These are phyloP conservation scores for Coemansia sp. DNA, from an alignment of 192 early-diverging fungal genomes.

Conservation along the genomic window DNA sequence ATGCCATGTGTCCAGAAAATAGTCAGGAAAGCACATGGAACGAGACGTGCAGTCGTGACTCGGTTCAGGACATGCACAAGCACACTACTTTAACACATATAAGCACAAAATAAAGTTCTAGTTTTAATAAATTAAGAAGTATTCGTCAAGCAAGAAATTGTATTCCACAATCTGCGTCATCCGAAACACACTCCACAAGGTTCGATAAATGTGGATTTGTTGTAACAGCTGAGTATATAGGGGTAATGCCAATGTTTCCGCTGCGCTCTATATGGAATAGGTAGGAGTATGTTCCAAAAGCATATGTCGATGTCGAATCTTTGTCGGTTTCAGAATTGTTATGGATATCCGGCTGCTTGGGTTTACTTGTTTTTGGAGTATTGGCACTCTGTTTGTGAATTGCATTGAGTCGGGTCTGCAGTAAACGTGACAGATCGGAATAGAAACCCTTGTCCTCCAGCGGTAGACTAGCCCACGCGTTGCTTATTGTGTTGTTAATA, in stretches of 20 bases:
- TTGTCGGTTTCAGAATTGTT: no score
- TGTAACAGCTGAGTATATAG: no score
- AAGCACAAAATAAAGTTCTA: neutral
- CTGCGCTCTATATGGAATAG: no score
- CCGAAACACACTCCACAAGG: no score
- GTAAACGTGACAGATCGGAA: neutral
- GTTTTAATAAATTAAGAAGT: neutral
- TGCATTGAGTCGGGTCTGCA: constrained; percentile 11
- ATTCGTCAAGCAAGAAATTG: neutral
- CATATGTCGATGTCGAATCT: no score
- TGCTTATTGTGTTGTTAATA: constrained; percentile 13
- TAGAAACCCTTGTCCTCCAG: constrained; percentile 1
- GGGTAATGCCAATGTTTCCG: no score
- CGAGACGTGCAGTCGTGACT: neutral
- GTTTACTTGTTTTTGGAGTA: no score
- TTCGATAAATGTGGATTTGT: no score
- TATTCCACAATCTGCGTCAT: no score
- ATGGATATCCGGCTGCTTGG: no score
- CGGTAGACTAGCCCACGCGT: constrained; percentile 1
- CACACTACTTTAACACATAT: neutral
- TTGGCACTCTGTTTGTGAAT: neutral
- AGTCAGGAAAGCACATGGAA: neutral
- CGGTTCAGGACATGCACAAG: neutral
- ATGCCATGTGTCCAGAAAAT: no score
- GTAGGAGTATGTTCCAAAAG: no score